Base-by-base conservation (phyloP, 2,329 filamentous ascomycete genomes). In the Colletotrichum endophyticum region DNA sequence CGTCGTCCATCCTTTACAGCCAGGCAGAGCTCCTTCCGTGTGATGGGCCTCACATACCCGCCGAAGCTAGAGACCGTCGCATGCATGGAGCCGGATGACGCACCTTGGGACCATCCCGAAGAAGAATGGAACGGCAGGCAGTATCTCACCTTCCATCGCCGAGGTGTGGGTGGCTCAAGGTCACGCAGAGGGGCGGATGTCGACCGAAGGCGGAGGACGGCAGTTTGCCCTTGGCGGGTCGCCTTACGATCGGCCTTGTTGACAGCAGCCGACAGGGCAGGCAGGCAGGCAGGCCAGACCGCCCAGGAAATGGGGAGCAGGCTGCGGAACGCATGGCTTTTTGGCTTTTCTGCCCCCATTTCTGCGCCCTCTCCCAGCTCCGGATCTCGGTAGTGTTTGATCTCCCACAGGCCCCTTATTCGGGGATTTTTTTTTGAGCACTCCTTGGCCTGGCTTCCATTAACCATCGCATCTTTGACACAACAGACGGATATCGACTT, bases 1-100 rank as follows among this genome's bases (percentile, higher is more conserved):
- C 68, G 28, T 28, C 61, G 61, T 28, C 30, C 73, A 59, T 49
- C 66, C 49, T 49, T 59, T 53, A 15, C 74, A 75, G 66, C 71
- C 13, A 49, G 36, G 28, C 32, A 36, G 36, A 27, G 30, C 56
- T 77, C 53, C 34, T 34, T 73, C 63, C 66, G 61, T 77, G 77
- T 78, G 77, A 78, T 77, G 66, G 70, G 63, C 71, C 75, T 78
- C 77, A 77, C 77, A 78, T 78, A 78, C 75, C 77, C 77, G 77
- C 77, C 75, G 77, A 72, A 36, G 39, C 77, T 78, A 78, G 63
- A 73, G 59, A 49, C 63, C 71, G 30, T 73, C 39, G 71, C 59
- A 57, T 69, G 77, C 77, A 78, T 73, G 69, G 62, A 72, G 66
- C 75, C 77, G 77, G 59, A 77, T 77, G 72, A 75, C 72, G 72